Evolutionary conservation across 2,329 filamentous ascomycete genomes (phyloP), one percentile per base, ranked within the genome.

Genomic region (Curvularia hawaiiensis): DNA sequence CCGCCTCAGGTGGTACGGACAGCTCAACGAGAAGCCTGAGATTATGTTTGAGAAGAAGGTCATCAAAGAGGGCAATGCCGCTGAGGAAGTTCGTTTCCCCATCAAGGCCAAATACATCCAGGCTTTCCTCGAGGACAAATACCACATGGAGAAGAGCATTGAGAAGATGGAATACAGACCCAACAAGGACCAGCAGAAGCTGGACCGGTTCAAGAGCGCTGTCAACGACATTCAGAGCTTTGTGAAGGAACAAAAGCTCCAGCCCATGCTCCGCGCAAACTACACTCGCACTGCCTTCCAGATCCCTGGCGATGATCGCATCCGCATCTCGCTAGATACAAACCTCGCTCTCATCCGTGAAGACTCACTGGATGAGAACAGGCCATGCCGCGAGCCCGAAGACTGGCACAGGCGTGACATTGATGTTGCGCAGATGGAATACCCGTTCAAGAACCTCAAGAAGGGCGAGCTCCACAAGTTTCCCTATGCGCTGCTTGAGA

Each of bases 41-140:
- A 89, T 99, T 53, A 85, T 88, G 61, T 79, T 98, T 38, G 95
- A 98, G 80, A 92, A 96, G 77, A 99, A 98, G 82, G 89, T 87
- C 11, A 87, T 96, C 54, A 85, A 88, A 56, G 86, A 90, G 49
- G 89, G 90, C 65, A 89, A 92, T 62, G 85, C 83, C 53, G 95
- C 90, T 75, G 87, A 90, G 64, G 92, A 97, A 75, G 85, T 88
- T 66, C 88, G 88, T 65, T 90, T 98, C 68, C 82, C 85, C 22
- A 90, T 97, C 78, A 99, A 99, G 80, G 90, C 93, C 71, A 98
- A 98, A 76, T 97, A 97, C 73, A 84, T 98, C 60, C 88, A 93
- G 75, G 83, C 88, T 1, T 97, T 97, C 78, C 85, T 99, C 52
- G 87, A 90, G 50, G 92, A 90, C 48, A 85, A 95, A 63, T 97